Evolutionary conservation across 1,284 basidiomycete species (phyloP), one percentile per base, ranked within the genome.

Genomic region (Pholiota adiposa): DNA sequence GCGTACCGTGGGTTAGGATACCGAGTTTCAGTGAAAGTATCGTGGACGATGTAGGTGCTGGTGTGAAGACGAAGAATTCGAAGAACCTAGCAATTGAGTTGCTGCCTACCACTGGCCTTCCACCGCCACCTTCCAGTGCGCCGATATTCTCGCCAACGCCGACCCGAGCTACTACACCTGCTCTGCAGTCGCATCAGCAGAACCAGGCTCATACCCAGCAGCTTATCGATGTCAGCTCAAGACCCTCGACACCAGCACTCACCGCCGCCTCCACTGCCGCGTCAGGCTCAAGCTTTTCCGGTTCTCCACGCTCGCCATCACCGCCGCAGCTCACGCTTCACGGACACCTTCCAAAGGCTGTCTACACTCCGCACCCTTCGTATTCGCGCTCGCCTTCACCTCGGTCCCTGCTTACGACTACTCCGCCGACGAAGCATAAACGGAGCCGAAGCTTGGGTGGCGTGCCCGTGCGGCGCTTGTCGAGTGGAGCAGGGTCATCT

Each of bases 371-470:
- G 5, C 48, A 50, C 11, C 59, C 59, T 18, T 53, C 58, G 2
- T 55, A 63, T 4, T 63, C 67, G 38, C 67, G 67, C 11, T 51
- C 69, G 7, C 62, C 67, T 1, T 69, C 66, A 8, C 67, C 69
- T 50, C 64, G 60, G 23, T 56, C 63, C 3, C 62, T 65, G 18
- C 62, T 69, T 18, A 60, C 65, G 18, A 70, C 69, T 2, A 67
- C 67, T 16, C 59, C 67, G 8, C 69, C 64, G 11, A 54, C 57
- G 6, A 51, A 53, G 3, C 66, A 65, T 25, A 60, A 62, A 38
- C 64, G 69, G 14, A 69, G 66, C 31, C 59, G 62, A 41, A 68
- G 66, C 38, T 60, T 70, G 18, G 69, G 69, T 11, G 69, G 69
- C n/a, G 66, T 70, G 11, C 61, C 67, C 11, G 64, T 70, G 5